Conservation (phyloP, 192 early-diverging fungal genomes). For the Geranomyces michiganensis region DNA sequence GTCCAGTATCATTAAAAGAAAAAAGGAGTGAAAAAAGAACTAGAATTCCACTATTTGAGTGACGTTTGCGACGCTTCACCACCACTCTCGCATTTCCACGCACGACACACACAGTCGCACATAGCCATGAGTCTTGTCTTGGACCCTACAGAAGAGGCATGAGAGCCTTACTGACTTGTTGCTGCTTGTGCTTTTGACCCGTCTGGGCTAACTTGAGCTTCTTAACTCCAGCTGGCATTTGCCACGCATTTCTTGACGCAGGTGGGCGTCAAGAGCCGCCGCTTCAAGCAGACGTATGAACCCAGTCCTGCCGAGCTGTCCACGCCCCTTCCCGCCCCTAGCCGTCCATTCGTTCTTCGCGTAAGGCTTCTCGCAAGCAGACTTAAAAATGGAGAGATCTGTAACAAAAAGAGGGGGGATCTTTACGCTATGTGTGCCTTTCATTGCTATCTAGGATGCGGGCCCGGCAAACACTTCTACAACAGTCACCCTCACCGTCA, state of each 20-base stretch:
- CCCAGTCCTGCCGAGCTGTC: conserved; percentile 10
- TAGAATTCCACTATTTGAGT: too few species aligned
- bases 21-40: too few species aligned
- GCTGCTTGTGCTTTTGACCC: background rate
- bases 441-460: background rate
- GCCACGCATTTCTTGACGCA: conserved; percentile 21
- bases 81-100: too few species aligned
- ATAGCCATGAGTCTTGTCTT: conserved; percentile 5
- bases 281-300: conserved; percentile 19
- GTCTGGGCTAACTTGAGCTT: background rate
- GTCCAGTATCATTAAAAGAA: too few species aligned
- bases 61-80: too few species aligned
- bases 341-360: conserved; percentile 28
- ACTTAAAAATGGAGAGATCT: background rate
- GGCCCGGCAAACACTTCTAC: conserved; percentile 3
- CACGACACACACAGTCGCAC: too few species aligned
- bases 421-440: background rate
- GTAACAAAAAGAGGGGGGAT: background rate
- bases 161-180: background rate
- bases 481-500: conserved; percentile 23
- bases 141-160: conserved; percentile 33
- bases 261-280: conserved; percentile 10
- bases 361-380: background rate
- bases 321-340: conserved; percentile 21
- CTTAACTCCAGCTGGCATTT: conserved; percentile 19